Evolutionary conservation across 2,329 filamentous ascomycete genomes (phyloP).

Genomic region (Zelopaecilomyces penicillatus): DNA sequence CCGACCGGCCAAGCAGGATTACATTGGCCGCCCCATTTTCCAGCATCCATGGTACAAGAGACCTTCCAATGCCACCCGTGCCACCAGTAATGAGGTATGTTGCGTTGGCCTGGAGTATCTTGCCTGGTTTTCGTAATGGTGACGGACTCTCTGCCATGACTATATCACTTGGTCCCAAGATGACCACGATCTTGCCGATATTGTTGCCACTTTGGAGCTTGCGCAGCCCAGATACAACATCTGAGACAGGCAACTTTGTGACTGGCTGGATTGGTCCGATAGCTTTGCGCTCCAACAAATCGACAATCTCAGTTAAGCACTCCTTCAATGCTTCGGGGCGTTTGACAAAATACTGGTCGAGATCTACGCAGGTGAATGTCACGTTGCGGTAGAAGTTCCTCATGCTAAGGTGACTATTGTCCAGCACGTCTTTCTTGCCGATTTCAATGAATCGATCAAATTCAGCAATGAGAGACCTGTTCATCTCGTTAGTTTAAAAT

Average conservation of each 20-base stretch:
- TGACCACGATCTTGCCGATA: constrained; percentile 8
- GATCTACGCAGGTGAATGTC: constrained; percentile 12
- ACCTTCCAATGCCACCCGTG: constrained; percentile 2
- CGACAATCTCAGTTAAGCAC: constrained; percentile 3
- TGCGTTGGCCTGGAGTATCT: neutral
- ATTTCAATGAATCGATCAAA: constrained; percentile 30
- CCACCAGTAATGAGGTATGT: constrained; percentile 6
- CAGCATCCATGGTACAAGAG: neutral
- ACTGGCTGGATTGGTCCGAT: constrained; percentile 8
- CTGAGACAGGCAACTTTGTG: constrained; percentile 4
- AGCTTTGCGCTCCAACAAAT: constrained; percentile 1
- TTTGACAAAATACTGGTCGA: neutral
- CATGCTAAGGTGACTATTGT: constrained; percentile 9
- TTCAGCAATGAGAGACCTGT: constrained; percentile 15
- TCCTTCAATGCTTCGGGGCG: neutral
- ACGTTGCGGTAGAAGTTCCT: constrained; percentile 9
- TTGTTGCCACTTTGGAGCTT: constrained; percentile 7
- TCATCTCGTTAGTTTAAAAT: too few relatives aligned
- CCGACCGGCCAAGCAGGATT: constrained; percentile 1
- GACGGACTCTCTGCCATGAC: neutral
- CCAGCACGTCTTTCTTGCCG: constrained; percentile 21
- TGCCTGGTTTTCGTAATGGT: neutral
- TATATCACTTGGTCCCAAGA: neutral
- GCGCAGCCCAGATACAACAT: constrained; percentile 7
- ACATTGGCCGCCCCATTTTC: constrained; percentile 2